These are phyloP conservation scores for Metschnikowia peoriensis DNA, from an alignment of 805 yeast genomes.

Conservation along the genomic window DNA sequence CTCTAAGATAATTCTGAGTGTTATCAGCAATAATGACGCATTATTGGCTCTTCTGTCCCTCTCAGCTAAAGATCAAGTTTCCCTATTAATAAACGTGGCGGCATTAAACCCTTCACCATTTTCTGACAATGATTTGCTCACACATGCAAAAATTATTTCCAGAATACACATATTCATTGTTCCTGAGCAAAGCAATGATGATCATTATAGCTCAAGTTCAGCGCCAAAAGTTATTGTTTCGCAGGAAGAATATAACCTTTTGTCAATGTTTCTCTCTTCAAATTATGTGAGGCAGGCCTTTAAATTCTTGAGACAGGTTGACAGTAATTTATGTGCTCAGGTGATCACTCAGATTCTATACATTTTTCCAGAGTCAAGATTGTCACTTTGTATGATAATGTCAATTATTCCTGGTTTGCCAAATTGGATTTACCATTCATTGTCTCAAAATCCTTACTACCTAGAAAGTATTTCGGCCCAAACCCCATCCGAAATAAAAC, in stretches of 20 bases:
- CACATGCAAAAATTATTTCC: constrained; percentile 8
- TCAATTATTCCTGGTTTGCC: constrained; percentile 42
- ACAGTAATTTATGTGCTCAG: constrained; percentile 16
- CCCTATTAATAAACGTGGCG: constrained; percentile 16
- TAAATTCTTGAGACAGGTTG: background rate
- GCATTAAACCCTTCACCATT: background rate
- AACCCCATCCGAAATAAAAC: background rate
- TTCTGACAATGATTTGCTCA: background rate
- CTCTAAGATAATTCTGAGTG: background rate
- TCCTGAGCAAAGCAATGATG: background rate
- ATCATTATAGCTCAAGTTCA: background rate
- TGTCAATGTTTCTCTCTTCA: constrained; percentile 5
- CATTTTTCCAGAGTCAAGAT: constrained; percentile 37
- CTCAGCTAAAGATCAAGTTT: constrained; percentile 1
- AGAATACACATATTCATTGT: background rate
- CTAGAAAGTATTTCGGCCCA: background rate
- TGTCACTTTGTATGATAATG: constrained; percentile 39
- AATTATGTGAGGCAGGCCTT: constrained; percentile 7
- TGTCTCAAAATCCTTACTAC: constrained; percentile 23
- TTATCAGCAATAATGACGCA: background rate
- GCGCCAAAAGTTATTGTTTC: background rate
- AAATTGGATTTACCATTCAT: constrained; percentile 27
- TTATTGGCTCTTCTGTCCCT: background rate
- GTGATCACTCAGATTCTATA: constrained; percentile 30
- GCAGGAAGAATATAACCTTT: background rate